phyloP scores from a whole-genome alignment of 2,329 filamentous ascomycete species.

The Calonectria naviculata region DNA sequence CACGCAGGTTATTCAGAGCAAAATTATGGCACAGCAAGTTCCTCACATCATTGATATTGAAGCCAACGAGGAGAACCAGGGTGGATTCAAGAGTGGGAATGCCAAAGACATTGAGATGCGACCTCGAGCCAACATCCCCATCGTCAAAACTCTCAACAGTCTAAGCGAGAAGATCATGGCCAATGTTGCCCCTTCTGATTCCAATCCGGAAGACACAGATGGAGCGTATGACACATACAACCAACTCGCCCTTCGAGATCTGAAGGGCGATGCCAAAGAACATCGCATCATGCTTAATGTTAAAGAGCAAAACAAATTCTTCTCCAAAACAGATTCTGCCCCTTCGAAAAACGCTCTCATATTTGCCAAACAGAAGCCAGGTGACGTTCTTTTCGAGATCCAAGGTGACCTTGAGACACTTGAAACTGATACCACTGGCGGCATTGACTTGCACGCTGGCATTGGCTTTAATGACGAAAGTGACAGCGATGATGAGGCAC shows the following conservation, averaged over 20 bases:
- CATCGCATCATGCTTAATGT: slow-evolving; percentile 87
- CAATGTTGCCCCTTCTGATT: slow-evolving; percentile 83
- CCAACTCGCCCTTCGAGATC: slow-evolving; percentile 81
- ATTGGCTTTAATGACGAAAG: slow-evolving; percentile 79
- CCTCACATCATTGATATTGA: slow-evolving; percentile 93
- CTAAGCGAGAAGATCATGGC: slow-evolving; percentile 95
- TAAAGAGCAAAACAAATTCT: slow-evolving; percentile 87
- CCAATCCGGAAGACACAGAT: slow-evolving; percentile 65
- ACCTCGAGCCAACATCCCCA: slow-evolving; percentile 83
- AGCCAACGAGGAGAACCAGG: slow-evolving; percentile 95
- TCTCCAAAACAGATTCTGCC: slow-evolving; percentile 69
- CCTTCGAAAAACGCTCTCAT: slow-evolving; percentile 57
- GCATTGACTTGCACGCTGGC: slow-evolving; percentile 69
- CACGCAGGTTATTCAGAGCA: slow-evolving; percentile 61
- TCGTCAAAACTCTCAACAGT: slow-evolving; percentile 88
- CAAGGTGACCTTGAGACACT: slow-evolving; percentile 69
- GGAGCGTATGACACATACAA: slow-evolving; percentile 80
- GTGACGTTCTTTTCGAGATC: slow-evolving; percentile 73
- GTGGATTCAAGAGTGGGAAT: slow-evolving; percentile 84
- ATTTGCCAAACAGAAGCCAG: slow-evolving; percentile 77
- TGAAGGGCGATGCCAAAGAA: slow-evolving; percentile 79
- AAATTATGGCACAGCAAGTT: slow-evolving; percentile 72
- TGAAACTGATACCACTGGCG: slow-evolving; percentile 58
- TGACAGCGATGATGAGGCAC: slow-evolving; percentile 72
- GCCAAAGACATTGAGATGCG: slow-evolving; percentile 91